Conservation (phyloP, 2,329 filamentous ascomycete species). For the Colletotrichum graminicola region DNA sequence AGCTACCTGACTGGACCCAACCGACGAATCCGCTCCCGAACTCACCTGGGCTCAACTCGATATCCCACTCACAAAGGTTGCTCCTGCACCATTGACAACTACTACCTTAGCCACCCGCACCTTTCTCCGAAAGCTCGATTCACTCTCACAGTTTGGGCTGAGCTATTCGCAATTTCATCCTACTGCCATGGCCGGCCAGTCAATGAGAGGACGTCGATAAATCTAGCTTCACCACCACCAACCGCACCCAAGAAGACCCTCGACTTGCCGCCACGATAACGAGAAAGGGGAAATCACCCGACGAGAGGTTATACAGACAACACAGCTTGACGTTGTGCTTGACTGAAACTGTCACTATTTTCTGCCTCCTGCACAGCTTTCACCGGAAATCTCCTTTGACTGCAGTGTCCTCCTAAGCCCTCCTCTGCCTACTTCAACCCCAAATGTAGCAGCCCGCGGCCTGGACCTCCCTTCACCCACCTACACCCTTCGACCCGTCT, state of each 20-base stretch:
- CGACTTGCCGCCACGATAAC: neutral
- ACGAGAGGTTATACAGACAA: neutral
- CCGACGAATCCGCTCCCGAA: slow-evolving; percentile 9
- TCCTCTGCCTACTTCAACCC: slow-evolving; percentile 7
- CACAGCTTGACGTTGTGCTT: neutral
- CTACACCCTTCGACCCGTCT: neutral
- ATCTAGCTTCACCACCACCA: neutral
- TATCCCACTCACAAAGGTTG: neutral
- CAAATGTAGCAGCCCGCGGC: slow-evolving; percentile 26
- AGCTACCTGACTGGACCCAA: slow-evolving; percentile 5
- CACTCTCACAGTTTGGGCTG: neutral
- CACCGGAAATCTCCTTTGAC: slow-evolving; percentile 1
- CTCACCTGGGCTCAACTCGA: slow-evolving; percentile 3
- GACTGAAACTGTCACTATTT: neutral
- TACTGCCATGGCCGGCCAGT: slow-evolving; percentile 36
- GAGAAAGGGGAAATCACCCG: neutral
- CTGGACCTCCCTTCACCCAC: neutral
- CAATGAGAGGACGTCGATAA: neutral
- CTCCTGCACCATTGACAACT: slow-evolving; percentile 2
- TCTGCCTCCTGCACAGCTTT: neutral
- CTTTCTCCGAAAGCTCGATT: neutral
- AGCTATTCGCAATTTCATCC: neutral
- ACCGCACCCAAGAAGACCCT: neutral
- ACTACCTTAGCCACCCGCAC: neutral
- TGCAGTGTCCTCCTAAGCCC: neutral